Percentiles rank a stretch among this genome's conserved stretches.
These are phyloP conservation scores for Eucommia ulmoides DNA, from an alignment of 257 asterid species.

Conservation along the genomic window DNA sequence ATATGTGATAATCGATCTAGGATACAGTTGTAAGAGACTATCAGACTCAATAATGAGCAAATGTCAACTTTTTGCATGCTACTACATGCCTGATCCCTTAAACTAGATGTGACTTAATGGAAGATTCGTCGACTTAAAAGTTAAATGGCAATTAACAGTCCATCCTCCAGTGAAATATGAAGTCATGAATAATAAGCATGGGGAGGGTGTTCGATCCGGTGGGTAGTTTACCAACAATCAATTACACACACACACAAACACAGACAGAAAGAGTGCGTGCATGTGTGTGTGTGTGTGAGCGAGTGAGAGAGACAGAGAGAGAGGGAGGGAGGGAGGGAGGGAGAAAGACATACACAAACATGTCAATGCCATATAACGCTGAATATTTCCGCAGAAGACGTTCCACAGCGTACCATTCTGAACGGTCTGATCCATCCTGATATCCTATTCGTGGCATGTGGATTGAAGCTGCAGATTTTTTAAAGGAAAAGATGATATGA, in stretches of 20 bases:
- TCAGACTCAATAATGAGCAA: not conserved
- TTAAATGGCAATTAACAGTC: not conserved
- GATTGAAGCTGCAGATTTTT: slow-evolving; percentile 44
- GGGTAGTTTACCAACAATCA: not conserved
- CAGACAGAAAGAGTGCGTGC: not conserved
- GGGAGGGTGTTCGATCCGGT: not conserved
- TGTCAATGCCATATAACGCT: slow-evolving; percentile 40
- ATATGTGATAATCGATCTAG: too few species aligned
- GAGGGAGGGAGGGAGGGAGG: slow-evolving; percentile 3
- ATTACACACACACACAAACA: not conserved
- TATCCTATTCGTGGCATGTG: slow-evolving; percentile 91
- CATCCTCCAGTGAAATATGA: not conserved
- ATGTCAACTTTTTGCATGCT: not conserved
- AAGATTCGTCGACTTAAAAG: not conserved
- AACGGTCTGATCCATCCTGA: slow-evolving; percentile 63
- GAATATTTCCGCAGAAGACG: slow-evolving; percentile 81
- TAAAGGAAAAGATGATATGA: not conserved
- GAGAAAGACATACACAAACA: slow-evolving; percentile 62
- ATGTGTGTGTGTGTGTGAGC: not conserved
- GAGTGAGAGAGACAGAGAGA: slow-evolving; percentile 4
- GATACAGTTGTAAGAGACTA: too few species aligned
- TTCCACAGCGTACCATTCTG: slow-evolving; percentile 90
- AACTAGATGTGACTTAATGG: not conserved
- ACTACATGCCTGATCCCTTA: not conserved
- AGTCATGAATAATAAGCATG: not conserved